These are phyloP conservation scores for Pistacia atlantica DNA, from an alignment of 345 rosid species.

Conservation along the genomic window DNA sequence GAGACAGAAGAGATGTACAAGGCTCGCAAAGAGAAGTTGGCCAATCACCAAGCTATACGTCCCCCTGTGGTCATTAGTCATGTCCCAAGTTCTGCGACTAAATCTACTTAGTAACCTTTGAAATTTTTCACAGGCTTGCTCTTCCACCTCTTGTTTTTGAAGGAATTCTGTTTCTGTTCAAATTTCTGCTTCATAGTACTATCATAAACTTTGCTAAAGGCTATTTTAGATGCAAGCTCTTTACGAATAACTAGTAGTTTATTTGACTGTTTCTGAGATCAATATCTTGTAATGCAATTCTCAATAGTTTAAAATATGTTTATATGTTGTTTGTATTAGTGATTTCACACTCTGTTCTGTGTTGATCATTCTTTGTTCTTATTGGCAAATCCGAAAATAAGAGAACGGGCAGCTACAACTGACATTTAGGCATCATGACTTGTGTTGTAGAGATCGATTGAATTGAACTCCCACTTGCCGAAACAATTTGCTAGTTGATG, in stretches of 20 bases:
- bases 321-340: not conserved
- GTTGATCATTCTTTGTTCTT: not conserved
- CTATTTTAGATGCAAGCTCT: constrained; percentile 1
- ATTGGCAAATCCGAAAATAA: not conserved
- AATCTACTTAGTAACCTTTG: constrained; percentile 37
- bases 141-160: constrained; percentile 9
- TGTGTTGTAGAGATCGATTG: too few species aligned
- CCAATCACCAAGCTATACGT: constrained; percentile 55
- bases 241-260: not conserved
- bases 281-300: not conserved
- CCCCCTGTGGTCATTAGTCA: constrained; percentile 65
- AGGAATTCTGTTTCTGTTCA: constrained; percentile 15
- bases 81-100: constrained; percentile 35
- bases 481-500: too few species aligned
- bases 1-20: constrained; percentile 84
- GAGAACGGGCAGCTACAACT: too few species aligned
- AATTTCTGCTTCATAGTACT: not conserved
- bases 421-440: too few species aligned
- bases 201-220: not conserved
- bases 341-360: not conserved
- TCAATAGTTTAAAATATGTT: not conserved
- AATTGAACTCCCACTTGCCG: too few species aligned
- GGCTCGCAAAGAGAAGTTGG: constrained; percentile 67
- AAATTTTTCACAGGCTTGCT: constrained; percentile 23
- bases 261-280: not conserved